Evolutionary conservation across 2,329 filamentous ascomycete genomes (phyloP), one percentile per base, ranked within the genome.

Genomic region (Dothistroma pini): DNA sequence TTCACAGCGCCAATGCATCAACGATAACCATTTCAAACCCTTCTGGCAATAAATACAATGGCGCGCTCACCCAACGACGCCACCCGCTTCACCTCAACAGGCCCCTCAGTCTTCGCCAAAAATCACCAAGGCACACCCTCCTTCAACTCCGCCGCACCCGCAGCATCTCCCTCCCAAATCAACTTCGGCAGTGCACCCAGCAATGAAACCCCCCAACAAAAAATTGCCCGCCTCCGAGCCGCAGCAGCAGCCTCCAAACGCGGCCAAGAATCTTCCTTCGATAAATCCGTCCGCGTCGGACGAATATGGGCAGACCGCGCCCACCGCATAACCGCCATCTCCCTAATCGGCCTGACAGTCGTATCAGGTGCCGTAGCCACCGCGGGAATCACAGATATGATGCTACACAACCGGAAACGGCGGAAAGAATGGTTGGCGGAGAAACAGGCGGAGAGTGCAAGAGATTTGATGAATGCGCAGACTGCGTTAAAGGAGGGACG

Each of bases 1-100:
- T 16, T 35, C 25, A 53, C 51, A 53, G 25, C 51, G 10, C 51
- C n/a, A 51, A 53, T 53, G 51, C 25, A 32, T 21, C 51, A 53
- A 35, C 51, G 51, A 53, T 53, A 53, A 29, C 31, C 25, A 53
- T 12, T 29, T 5, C 22, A 25, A 19, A 44, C 16, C 16, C 41
- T 44, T n/a, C 41, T 44, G 48, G 22, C 22, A 25, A 25, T 29
- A 29, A 51, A 5, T 12, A 59, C 38, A 60, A 80, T 80, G 79
- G 83, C 88, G 63, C 87, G 89, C 73, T 90, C 86, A 77, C 87
- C 89, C 74, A 85, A 85, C 70, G 90, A 93, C 75, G 90, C 90
- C 68, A 95, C 90, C 70, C 87, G 89, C 73, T 95, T 90, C 76
- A 90, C 87, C 16, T 79, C 86, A 29, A 89, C 86, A 19, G 85